Evolutionary conservation across 2,329 filamentous ascomycete genomes (phyloP), one percentile per base, ranked within the genome.

Genomic region (Epicoccum sorghinum): DNA sequence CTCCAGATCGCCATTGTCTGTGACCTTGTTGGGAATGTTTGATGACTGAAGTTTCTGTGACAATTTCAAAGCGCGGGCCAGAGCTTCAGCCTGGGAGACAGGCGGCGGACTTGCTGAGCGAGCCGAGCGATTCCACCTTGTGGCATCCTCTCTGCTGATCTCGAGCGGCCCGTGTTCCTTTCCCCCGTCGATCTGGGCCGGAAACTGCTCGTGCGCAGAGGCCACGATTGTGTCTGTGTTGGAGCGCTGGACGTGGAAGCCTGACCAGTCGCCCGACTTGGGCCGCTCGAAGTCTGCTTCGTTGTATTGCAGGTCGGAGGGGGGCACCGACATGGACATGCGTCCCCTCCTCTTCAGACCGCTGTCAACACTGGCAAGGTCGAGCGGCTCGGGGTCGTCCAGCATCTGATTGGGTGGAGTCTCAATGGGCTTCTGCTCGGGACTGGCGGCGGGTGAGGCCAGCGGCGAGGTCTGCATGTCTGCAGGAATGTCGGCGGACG

Each of bases 11-110:
- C 95, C 95, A 0, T 86, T 89, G 52, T 96, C 92, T 1, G 89
- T 98, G n/a, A 99, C 88, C 61, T 91, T 88, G 52, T 89, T 95
- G 5, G 92, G 91, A 55, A 99, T 98, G 69, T 98, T 97, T 42
- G 90, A 95, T 3, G 86, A 88, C 40, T 90, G 90, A 3, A 99
- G 83, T 72, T 93, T 93, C 71, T 91, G 90, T 8, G 93, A 96
- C 9, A 99, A 81, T 25, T 88, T 86, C 69, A 89, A 86, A 7
- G 95, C 95, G 61, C 95, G 86, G 57, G 91, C 86, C 53, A 96
- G 83, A 7, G 93, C 93, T 70, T 96, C 90, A 42, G 83, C 82
- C 0, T 86, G 83, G 0, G 86, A 84, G 14, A 93, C 69, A 1
- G 88, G 87, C 5, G 91, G 90, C 0, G 91, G 91, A 64, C 90